These are phyloP conservation scores for Pichia sp. DNA, from an alignment of 1,139 yeast species.

Conservation along the genomic window DNA sequence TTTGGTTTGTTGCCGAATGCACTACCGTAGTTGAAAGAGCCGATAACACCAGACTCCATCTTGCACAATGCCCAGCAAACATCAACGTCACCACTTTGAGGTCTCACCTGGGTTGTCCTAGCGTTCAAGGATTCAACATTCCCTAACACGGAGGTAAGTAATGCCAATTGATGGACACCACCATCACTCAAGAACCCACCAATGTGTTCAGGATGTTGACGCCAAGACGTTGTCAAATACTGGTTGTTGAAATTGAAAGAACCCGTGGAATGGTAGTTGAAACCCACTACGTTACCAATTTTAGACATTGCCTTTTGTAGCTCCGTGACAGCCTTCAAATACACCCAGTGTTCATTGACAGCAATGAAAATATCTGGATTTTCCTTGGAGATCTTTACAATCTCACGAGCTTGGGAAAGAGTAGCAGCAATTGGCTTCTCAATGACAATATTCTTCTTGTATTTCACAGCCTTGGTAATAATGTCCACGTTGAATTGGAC, in stretches of 20 bases:
- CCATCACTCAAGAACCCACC: slow-evolving; percentile 93
- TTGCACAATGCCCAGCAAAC: slow-evolving; percentile 63
- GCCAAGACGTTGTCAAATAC: slow-evolving; percentile 73
- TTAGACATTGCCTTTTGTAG: slow-evolving; percentile 52
- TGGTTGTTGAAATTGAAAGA: slow-evolving; percentile 60
- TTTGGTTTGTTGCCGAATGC: slow-evolving; percentile 84
- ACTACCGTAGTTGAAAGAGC: slow-evolving; percentile 85
- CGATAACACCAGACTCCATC: slow-evolving; percentile 55
- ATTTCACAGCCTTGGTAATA: slow-evolving; percentile 55
- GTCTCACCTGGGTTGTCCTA: slow-evolving; percentile 65
- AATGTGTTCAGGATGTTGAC: slow-evolving; percentile 80
- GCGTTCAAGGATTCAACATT: slow-evolving; percentile 62
- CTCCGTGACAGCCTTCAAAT: slow-evolving; percentile 46
- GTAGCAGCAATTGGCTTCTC: slow-evolving; percentile 94
- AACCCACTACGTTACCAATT: slow-evolving; percentile 72
- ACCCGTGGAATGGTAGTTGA: slow-evolving; percentile 77
- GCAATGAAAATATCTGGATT: slow-evolving; percentile 48
- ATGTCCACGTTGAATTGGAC: slow-evolving; percentile 69
- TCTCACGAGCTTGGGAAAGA: slow-evolving; percentile 67
- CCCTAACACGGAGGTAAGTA: slow-evolving; percentile 79
- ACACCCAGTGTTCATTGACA: slow-evolving; percentile 82
- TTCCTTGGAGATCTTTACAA: slow-evolving; percentile 58
- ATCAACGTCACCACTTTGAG: slow-evolving; percentile 76
- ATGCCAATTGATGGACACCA: slow-evolving; percentile 90
- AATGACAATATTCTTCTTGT: slow-evolving; percentile 69